Conservation (phyloP, 2,329 filamentous ascomycete genomes). For the Aspergillus viridinutans region DNA sequence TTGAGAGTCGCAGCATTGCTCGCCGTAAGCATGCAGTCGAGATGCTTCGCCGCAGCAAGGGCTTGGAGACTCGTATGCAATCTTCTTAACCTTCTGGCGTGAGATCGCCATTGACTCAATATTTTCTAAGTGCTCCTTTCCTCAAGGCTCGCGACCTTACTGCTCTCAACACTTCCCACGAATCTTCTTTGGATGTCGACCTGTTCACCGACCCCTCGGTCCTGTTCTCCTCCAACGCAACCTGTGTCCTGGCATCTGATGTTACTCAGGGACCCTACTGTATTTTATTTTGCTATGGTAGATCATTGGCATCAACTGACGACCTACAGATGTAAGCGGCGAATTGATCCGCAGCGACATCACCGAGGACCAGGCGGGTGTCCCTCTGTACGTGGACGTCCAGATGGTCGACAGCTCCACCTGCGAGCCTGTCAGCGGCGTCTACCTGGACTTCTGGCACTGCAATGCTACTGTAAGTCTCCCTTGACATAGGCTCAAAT, state of each 20-base stretch:
- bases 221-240: constrained; percentile 29
- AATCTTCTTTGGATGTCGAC: constrained; percentile 30
- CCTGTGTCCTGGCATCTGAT: constrained; percentile 52
- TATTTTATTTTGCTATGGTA: constrained; percentile 3
- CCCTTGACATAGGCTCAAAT: background rate
- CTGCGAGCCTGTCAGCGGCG: constrained; percentile 37
- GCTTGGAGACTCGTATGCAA: constrained; percentile 24
- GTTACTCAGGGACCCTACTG: constrained; percentile 54
- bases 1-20: constrained; percentile 42
- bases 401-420: constrained; percentile 40
- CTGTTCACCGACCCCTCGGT: constrained; percentile 19
- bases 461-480: constrained; percentile 36
- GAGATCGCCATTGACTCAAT: background rate
- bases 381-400: constrained; percentile 40
- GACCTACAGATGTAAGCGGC: constrained; percentile 28
- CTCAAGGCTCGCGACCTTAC: constrained; percentile 34
- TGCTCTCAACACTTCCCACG: constrained; percentile 36
- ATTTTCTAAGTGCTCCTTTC: constrained; percentile 10
- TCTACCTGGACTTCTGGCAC: constrained; percentile 40
- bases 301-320: background rate
- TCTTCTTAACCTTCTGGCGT: background rate
- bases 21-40: constrained; percentile 44
- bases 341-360: constrained; percentile 39
- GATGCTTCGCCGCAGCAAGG: constrained; percentile 41
- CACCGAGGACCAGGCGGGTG: constrained; percentile 27